Evolutionary conservation across 257 asterid species (phyloP), one percentile per base, ranked within the genome.

Genomic region (Plantago ovata): DNA sequence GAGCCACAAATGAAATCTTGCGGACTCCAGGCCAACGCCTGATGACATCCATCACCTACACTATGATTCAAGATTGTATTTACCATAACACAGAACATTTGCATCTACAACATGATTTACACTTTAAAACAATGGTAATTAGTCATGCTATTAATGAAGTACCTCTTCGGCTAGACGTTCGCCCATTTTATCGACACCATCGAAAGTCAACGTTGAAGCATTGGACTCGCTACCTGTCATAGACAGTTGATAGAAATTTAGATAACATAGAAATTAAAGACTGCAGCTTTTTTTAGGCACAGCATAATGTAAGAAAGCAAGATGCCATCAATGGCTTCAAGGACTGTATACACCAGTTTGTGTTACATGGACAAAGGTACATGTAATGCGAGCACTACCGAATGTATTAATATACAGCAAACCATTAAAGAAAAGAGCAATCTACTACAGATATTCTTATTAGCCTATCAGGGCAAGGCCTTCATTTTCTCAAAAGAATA

Each of bases 101-200:
- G 49, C 42, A 39, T 58, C 50, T 40, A 63, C 10, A n/a, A n/a
- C 4, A 51, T 23, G 23, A 49, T 63, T 42, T n/a, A 32, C 56
- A 53, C n/a, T n/a, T n/a, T n/a, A 40, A 39, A 46, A 69, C 49
- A 56, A 62, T 71, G 63, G 59, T 47, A 53, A 58, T 47, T 65
- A n/a, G n/a, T n/a, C n/a, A 71, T 57, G 67, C 53, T 72, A 71
- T 66, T 61, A 69, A 74, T 72, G 42, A 78, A 75, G 69, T 83
- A 90, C 97, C 96, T 90, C 97, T 74, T 79, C 94, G 45, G 96
- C 96, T 58, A 90, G 81, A 68, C 97, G 79, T 64, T 90, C 96
- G 3, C 97, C 97, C 97, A 90, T 90, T 67, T 56, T 65, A 64
- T 90, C 97, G 67, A 87, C 96, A 16, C 97, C 97, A 68, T 90